phyloP scores from a whole-genome alignment of 2,329 filamentous ascomycete genomes.

The Hypoxylon sp. region DNA sequence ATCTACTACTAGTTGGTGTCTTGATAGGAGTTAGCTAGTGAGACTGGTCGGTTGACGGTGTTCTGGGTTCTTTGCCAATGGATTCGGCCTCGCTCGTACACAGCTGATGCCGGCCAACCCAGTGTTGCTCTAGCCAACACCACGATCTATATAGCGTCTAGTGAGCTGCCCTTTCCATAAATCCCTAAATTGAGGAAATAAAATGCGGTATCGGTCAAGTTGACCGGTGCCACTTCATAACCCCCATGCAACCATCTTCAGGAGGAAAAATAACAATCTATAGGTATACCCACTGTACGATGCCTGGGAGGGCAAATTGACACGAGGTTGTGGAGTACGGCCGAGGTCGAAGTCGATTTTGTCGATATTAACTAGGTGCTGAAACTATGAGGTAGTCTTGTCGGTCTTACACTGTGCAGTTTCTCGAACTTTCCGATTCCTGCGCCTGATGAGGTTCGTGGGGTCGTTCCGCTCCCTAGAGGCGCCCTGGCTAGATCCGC shows the following conservation, averaged over 20 bases:
- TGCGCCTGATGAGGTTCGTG: not conserved
- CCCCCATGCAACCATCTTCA: too few relatives aligned
- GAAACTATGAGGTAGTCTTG: not conserved
- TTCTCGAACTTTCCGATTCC: not conserved
- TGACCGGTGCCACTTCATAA: too few relatives aligned
- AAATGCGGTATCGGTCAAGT: not conserved
- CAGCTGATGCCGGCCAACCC: too few relatives aligned
- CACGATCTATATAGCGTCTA: not conserved
- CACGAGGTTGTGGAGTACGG: too few relatives aligned
- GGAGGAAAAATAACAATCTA: too few relatives aligned
- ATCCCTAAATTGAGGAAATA: not conserved
- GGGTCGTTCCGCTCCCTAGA: not conserved
- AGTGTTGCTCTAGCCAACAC: not conserved
- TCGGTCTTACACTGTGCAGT: slow-evolving; percentile 8
- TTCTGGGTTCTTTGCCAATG: too few relatives aligned
- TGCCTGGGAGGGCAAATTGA: not conserved
- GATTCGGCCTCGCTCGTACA: not conserved
- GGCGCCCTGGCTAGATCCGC: slow-evolving; percentile 3
- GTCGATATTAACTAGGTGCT: not conserved
- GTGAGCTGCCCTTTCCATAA: not conserved
- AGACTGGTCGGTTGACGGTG: too few relatives aligned
- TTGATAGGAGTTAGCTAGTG: too few relatives aligned
- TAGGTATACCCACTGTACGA: too few relatives aligned
- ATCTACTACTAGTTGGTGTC: too few relatives aligned
- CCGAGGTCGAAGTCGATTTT: not conserved